Conservation (phyloP, 202 grass and related monocot species). For the Bolboschoenoplectus hybrid region DNA sequence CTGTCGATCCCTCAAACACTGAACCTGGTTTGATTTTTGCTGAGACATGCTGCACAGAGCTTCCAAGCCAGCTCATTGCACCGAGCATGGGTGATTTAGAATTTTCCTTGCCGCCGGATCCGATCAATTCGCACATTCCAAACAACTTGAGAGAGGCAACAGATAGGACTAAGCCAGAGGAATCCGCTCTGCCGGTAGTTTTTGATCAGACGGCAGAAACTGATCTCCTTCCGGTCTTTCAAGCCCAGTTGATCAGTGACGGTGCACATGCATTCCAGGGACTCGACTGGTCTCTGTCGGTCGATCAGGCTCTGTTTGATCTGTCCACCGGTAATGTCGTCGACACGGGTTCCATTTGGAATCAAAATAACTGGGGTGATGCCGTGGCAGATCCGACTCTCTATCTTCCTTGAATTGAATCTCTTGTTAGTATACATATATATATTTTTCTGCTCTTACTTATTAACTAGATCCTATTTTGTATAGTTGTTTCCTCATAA, state of each 20-base stretch:
- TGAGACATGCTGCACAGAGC: slow-evolving; percentile 15
- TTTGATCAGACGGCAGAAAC: slow-evolving; percentile 24
- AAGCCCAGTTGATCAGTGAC: not conserved
- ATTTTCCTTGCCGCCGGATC: slow-evolving; percentile 21
- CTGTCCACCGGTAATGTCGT: not conserved
- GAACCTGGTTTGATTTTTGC: not conserved
- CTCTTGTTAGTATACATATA: slow-evolving; percentile 22
- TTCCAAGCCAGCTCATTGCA: slow-evolving; percentile 4
- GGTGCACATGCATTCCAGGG: not conserved
- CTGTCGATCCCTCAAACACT: slow-evolving; percentile 22
- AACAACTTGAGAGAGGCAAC: not conserved
- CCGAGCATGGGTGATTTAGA: not conserved
- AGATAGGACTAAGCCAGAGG: not conserved
- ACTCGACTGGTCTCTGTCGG: slow-evolving; percentile 16
- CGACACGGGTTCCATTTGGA: slow-evolving; percentile 1
- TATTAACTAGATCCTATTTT: not conserved
- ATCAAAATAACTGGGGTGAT: slow-evolving; percentile 33
- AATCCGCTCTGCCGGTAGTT: not conserved
- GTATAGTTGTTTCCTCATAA: not conserved
- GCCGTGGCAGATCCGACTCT: not conserved
- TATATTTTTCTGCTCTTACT: not conserved
- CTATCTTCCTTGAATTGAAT: slow-evolving; percentile 27
- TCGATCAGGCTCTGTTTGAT: slow-evolving; percentile 17
- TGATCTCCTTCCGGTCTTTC: not conserved
- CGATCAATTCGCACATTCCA: not conserved